These are phyloP conservation scores for Tricharina praecox DNA, from an alignment of 495 filamentous ascomycete species.

Conservation along the genomic window DNA sequence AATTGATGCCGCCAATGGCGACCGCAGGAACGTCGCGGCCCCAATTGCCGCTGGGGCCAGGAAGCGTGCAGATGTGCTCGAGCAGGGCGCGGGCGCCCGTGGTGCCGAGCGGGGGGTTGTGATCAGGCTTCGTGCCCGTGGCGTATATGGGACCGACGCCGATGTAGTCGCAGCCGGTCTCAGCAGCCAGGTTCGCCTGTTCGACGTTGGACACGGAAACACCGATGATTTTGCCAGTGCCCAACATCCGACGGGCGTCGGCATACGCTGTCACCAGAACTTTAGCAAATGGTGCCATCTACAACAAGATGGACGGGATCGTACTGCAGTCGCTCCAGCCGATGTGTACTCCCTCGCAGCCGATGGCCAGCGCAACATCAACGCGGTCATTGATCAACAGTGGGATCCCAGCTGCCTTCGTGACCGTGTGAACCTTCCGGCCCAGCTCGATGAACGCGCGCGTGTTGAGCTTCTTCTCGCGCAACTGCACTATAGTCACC, in stretches of 20 bases:
- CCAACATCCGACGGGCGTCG: conserved; percentile 54
- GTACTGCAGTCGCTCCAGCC: conserved; percentile 86
- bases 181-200: conserved; percentile 14
- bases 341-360: conserved; percentile 80
- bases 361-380: conserved; percentile 72
- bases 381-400: conserved; percentile 92
- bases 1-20: conserved; percentile 78
- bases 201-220: conserved; percentile 20
- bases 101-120: conserved; percentile 13
- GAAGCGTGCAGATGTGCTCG: conserved; percentile 10
- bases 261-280: conserved; percentile 44
- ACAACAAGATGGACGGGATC: no score
- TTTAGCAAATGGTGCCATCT: no score
- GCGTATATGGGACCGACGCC: conserved; percentile 77
- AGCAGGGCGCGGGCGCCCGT: conserved; percentile 12
- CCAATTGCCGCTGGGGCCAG: background rate
- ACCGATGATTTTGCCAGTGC: conserved; percentile 47
- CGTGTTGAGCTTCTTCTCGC: conserved; percentile 75
- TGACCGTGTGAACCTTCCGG: conserved; percentile 45
- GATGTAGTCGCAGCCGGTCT: conserved; percentile 48
- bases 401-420: conserved; percentile 49
- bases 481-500: conserved; percentile 73
- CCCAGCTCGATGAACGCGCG: conserved; percentile 45
- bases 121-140: conserved; percentile 43
- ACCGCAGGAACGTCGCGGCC: conserved; percentile 40